These are phyloP conservation scores for Aphanomyces euteiches DNA, from an alignment of 352 stramenopile species.

Conservation along the genomic window DNA sequence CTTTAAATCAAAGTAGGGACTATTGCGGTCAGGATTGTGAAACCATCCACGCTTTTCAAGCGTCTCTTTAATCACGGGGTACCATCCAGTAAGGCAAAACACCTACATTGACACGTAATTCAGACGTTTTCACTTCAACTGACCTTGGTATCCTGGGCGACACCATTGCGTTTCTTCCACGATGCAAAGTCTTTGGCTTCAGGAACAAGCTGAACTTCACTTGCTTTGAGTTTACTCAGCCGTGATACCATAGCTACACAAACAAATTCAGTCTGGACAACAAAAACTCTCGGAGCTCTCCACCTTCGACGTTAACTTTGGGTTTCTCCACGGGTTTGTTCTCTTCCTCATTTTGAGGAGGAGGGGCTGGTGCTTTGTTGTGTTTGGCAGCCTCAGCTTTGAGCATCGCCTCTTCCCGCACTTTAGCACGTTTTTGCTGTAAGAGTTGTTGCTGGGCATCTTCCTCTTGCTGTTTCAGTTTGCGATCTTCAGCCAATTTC, in stretches of 20 bases:
- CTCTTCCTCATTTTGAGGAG: constrained; percentile 37
- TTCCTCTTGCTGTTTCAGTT: constrained; percentile 64
- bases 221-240: constrained; percentile 70
- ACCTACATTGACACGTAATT: constrained; percentile 38
- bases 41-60: constrained; percentile 87
- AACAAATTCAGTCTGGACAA: no score
- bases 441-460: constrained; percentile 54
- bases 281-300: no score
- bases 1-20: constrained; percentile 89
- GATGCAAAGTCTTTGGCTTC: constrained; percentile 78
- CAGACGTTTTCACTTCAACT: neutral
- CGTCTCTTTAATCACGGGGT: constrained; percentile 87
- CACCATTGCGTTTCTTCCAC: constrained; percentile 87
- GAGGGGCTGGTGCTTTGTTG: constrained; percentile 26
- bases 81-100: constrained; percentile 90
- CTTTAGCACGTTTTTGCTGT: constrained; percentile 50
- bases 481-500: constrained; percentile 55
- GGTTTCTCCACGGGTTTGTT: constrained; percentile 42
- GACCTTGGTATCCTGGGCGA: constrained; percentile 58
- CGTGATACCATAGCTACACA: constrained; percentile 63
- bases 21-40: constrained; percentile 77
- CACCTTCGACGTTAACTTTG: constrained; percentile 38
- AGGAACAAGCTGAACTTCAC: constrained; percentile 45
- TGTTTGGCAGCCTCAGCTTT: constrained; percentile 48
- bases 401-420: constrained; percentile 52